Conservation (phyloP, 2,329 filamentous ascomycete genomes). For the Cercospora sp. region DNA sequence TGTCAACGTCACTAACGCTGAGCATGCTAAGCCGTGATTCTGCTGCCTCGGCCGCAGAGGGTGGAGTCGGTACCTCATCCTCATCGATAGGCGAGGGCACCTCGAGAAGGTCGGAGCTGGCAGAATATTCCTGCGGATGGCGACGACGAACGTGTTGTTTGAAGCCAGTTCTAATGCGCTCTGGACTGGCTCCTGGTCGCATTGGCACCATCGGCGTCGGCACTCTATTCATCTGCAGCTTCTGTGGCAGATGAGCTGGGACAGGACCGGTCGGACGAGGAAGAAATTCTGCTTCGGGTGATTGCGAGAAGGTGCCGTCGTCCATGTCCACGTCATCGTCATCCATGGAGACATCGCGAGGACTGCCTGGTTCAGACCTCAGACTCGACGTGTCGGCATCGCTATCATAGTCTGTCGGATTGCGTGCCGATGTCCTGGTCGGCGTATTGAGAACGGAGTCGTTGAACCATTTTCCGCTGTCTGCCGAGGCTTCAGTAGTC, state of each 20-base stretch:
- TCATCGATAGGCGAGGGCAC: conserved; percentile 41
- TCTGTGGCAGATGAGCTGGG: conserved; percentile 28
- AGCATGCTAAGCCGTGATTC: conserved; percentile 41
- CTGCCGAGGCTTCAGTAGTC: conserved; percentile 21
- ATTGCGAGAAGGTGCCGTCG: conserved; percentile 28
- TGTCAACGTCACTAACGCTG: conserved; percentile 41
- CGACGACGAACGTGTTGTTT: conserved; percentile 35
- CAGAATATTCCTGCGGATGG: conserved; percentile 36
- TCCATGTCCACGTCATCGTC: conserved; percentile 34
- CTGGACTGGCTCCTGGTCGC: conserved; percentile 26
- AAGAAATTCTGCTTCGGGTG: conserved; percentile 23
- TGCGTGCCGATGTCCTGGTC: conserved; percentile 18
- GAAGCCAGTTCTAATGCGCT: conserved; percentile 24
- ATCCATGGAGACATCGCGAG: conserved; percentile 33
- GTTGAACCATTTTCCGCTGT: conserved; percentile 26
- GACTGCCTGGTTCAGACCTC: conserved; percentile 37
- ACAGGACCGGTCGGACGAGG: conserved; percentile 9
- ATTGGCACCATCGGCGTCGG: conserved; percentile 32
- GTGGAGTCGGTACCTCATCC: conserved; percentile 40
- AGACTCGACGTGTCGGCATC: conserved; percentile 37
- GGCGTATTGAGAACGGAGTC: conserved; percentile 37
- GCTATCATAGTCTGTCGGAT: conserved; percentile 36
- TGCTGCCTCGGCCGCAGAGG: conserved; percentile 37
- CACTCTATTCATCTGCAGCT: conserved; percentile 29
- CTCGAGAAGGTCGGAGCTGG: conserved; percentile 35